Conservation (phyloP, 306 rosid species). For the Parietaria judaica region DNA sequence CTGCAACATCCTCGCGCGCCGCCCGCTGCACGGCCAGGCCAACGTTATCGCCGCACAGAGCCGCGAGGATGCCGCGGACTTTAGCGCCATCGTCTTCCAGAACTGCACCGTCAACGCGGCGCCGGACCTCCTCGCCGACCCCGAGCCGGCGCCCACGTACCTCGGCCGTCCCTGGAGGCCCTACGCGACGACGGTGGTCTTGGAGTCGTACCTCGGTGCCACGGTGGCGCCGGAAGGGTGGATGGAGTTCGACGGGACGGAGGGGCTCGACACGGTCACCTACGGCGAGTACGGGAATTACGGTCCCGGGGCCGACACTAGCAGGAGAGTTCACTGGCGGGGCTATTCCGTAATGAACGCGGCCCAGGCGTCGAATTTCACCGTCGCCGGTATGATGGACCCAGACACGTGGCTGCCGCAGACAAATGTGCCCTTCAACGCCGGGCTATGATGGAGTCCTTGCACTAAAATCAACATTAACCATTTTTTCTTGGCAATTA, state of each 20-base stretch:
- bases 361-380: conserved; percentile 58
- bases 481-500: no score
- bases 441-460: conserved; percentile 30
- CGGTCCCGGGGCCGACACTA: conserved; percentile 63
- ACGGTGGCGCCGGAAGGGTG: conserved; percentile 52
- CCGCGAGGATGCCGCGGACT: conserved; percentile 55
- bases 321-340: conserved; percentile 51
- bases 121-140: conserved; percentile 35
- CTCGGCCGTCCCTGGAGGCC: conserved; percentile 64
- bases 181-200: conserved; percentile 31
- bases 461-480: neutral
- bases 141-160: conserved; percentile 23
- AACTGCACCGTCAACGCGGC: conserved; percentile 61
- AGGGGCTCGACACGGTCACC: conserved; percentile 51
- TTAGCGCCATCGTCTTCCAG: conserved; percentile 66
- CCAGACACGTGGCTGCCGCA: conserved; percentile 69
- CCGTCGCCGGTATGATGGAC: conserved; percentile 50
- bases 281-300: conserved; percentile 61
- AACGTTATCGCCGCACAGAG: conserved; percentile 67
- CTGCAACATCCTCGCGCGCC: conserved; percentile 50
- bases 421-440: conserved; percentile 51
- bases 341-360: conserved; percentile 53
- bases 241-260: conserved; percentile 67
- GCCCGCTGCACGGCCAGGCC: conserved; percentile 38
- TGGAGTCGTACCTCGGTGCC: conserved; percentile 65